A percentile compares a stretch with the other conserved stretches of the same genome.
Evolutionary conservation across 768 basidiomycete species (phyloP).

Genomic region (Amanita jacksonii): DNA sequence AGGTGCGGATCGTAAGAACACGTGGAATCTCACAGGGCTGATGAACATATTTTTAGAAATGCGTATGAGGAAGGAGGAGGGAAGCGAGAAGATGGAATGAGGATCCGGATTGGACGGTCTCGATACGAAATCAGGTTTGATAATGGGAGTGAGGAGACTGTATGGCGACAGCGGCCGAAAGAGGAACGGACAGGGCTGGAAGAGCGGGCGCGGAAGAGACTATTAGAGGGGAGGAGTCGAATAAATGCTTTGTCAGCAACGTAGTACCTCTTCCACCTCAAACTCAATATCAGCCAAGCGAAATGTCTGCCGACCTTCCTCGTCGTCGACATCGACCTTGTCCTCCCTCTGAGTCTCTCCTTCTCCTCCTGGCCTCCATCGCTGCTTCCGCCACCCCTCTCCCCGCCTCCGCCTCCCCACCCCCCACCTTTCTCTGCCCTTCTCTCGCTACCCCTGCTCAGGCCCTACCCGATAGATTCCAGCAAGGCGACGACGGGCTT

Average conservation of each 20-base stretch:
- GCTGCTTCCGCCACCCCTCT: slow-evolving; percentile 36
- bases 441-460: slow-evolving; percentile 8
- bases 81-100: slow-evolving; percentile 27
- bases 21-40: not conserved
- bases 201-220: slow-evolving; percentile 32
- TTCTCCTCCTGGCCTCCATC: slow-evolving; percentile 49
- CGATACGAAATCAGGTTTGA: slow-evolving; percentile 68
- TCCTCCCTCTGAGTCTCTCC: slow-evolving; percentile 37
- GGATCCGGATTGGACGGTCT: slow-evolving; percentile 46
- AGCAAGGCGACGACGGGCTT: slow-evolving; percentile 38
- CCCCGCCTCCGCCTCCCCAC: slow-evolving; percentile 25
- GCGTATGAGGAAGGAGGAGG: slow-evolving; percentile 34
- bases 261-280: slow-evolving; percentile 10
- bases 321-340: slow-evolving; percentile 17
- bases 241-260: slow-evolving; percentile 12
- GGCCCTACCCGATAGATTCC: slow-evolving; percentile 46
- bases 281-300: slow-evolving; percentile 12
- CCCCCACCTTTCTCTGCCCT: slow-evolving; percentile 46
- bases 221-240: slow-evolving; percentile 46
- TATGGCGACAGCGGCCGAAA: slow-evolving; percentile 30
- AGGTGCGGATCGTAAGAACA: slow-evolving; percentile 32
- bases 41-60: slow-evolving; percentile 40
- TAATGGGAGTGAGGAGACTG: slow-evolving; percentile 48
- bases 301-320: slow-evolving; percentile 11
- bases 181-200: slow-evolving; percentile 23